Evolutionary conservation across 2,329 filamentous ascomycete species (phyloP).

Genomic region (Ceratocystis alfenasii): DNA sequence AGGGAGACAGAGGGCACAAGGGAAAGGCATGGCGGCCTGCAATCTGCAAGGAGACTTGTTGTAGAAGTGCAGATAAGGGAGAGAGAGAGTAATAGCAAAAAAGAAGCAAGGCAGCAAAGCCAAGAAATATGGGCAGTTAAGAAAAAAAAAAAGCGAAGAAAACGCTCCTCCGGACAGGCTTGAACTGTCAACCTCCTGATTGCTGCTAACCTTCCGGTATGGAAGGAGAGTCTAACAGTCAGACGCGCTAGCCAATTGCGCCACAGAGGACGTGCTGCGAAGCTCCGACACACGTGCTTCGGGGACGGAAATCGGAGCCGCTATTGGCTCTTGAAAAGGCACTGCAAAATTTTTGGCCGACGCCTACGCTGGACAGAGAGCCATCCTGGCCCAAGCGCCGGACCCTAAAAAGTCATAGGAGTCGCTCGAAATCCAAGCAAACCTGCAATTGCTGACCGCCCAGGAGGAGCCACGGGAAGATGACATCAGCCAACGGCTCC

Average conservation of each 20-base stretch:
- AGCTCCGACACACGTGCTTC: background rate
- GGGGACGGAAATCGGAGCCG: background rate
- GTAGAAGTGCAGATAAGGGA: background rate
- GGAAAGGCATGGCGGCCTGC: background rate
- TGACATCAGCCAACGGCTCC: too few species aligned
- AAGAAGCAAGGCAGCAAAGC: background rate
- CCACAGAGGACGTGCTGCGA: slow-evolving; percentile 29
- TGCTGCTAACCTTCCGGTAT: background rate
- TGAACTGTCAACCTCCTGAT: slow-evolving; percentile 23
- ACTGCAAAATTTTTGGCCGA: background rate
- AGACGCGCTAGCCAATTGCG: slow-evolving; percentile 47
- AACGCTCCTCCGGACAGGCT: slow-evolving; percentile 22
- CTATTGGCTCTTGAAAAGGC: background rate
- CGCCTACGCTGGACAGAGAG: too few species aligned
- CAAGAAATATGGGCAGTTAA: background rate
- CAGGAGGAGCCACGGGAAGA: too few species aligned
- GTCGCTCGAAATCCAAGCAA: too few species aligned
- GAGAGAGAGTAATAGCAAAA: background rate
- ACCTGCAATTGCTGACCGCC: too few species aligned
- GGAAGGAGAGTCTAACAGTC: slow-evolving; percentile 38
- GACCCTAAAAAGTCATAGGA: too few species aligned
- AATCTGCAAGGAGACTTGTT: background rate
- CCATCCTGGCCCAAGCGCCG: too few species aligned
- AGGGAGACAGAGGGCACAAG: background rate
- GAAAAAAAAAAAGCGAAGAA: background rate